Conservation (phyloP, 2,329 filamentous ascomycete species). For the Exophiala sp. region DNA sequence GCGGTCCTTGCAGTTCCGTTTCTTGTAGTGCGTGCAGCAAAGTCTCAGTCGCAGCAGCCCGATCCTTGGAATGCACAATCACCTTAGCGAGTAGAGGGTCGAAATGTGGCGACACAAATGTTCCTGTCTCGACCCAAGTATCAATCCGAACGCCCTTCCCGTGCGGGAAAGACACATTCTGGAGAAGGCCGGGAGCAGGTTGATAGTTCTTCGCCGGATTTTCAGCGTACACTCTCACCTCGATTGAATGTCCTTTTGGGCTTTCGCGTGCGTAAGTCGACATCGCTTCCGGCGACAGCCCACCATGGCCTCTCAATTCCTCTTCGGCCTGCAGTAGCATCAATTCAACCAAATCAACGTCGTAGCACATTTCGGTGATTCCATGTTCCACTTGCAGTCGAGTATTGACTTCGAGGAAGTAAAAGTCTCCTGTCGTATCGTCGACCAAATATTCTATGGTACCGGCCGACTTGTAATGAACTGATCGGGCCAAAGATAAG, state of each 20-base stretch:
- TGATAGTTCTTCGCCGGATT: conserved; percentile 57
- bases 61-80: conserved; percentile 50
- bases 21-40: conserved; percentile 43
- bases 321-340: conserved; percentile 56
- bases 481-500: conserved; percentile 57
- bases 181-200: conserved; percentile 57
- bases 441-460: conserved; percentile 91
- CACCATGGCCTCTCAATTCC: conserved; percentile 43
- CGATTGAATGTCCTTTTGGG: conserved; percentile 51
- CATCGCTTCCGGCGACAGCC: conserved; percentile 40
- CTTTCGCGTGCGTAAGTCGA: conserved; percentile 38
- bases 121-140: conserved; percentile 60
- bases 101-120: conserved; percentile 55
- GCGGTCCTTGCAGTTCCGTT: conserved; percentile 50
- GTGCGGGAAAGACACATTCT: conserved; percentile 55
- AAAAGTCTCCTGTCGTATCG: conserved; percentile 74
- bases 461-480: conserved; percentile 74
- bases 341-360: conserved; percentile 52
- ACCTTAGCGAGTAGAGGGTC: conserved; percentile 58
- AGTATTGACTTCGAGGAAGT: conserved; percentile 59
- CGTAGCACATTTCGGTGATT: conserved; percentile 56
- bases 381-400: conserved; percentile 54
- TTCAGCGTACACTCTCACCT: conserved; percentile 55
- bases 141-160: conserved; percentile 53
- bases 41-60: conserved; percentile 42